Percentiles rank a stretch among this genome's conserved stretches.
These are phyloP conservation scores for Tulasnella sp. DNA, from an alignment of 768 basidiomycete species.

Conservation along the genomic window DNA sequence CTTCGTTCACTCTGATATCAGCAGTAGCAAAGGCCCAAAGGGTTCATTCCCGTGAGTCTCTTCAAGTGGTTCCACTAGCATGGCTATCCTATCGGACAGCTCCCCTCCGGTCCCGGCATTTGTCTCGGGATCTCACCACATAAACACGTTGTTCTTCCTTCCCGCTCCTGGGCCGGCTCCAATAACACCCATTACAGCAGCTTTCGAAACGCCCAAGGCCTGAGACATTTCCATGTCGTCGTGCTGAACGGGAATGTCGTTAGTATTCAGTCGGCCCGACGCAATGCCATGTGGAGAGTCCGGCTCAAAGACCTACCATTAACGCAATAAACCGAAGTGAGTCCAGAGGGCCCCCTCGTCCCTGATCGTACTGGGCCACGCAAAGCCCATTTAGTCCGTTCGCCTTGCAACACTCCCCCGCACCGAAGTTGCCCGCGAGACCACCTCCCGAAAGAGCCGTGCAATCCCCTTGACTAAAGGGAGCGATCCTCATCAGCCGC, in stretches of 20 bases:
- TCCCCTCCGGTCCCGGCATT: background rate
- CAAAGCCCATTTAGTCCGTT: background rate
- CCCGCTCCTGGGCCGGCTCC: background rate
- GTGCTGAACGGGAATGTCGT: background rate
- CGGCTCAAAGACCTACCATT: background rate
- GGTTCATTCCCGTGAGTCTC: too few species aligned
- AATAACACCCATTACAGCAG: background rate
- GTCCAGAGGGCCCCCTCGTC: background rate
- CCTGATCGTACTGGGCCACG: background rate
- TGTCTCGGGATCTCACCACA: background rate
- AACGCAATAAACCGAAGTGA: background rate
- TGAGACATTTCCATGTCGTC: background rate
- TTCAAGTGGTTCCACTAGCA: too few species aligned
- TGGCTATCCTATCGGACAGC: background rate
- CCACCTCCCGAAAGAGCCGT: background rate
- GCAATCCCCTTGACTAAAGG: background rate
- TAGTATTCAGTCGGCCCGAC: background rate
- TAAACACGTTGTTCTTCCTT: background rate
- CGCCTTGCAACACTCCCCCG: slow-evolving; percentile 1
- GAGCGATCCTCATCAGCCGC: background rate
- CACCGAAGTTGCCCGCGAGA: background rate
- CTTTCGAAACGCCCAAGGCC: background rate
- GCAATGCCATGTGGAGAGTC: background rate
- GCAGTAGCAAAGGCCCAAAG: too few species aligned
- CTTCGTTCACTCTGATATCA: too few species aligned